Base-by-base conservation (phyloP, 768 basidiomycete genomes). In the Mycena haematopus region DNA sequence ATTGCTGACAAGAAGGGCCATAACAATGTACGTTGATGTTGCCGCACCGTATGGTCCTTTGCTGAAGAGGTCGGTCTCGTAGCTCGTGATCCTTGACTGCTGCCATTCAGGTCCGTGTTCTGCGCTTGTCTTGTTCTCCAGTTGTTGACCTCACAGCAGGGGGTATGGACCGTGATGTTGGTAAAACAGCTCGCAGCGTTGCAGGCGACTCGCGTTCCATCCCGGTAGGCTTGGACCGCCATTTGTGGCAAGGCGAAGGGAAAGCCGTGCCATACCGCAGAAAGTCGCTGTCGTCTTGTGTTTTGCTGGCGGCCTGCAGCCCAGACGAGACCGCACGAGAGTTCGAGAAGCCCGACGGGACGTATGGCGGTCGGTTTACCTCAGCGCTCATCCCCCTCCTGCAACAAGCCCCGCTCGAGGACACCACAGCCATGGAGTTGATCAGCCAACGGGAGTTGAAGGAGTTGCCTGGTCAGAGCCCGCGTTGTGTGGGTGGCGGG, bases 231-330 rank as follows among this genome's bases (percentile, higher is more conserved):
- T 40, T 49, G 29, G 56, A 57, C 33, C 2, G 9, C 24, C 33
- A 57, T 19, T 29, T 49, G 4, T 50, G 47, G 24, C 6, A 33
- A 4, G 33, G 22, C 55, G 19, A 22, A 29, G 45, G 21, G 2
- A 31, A 27, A 1, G 7, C 21, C 4, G 21, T 31, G n/a, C 10
- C 45, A 15, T 65, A 35, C 11, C 38, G 51, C 50, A 31, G 3
- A 7, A 31, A 14, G 49, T 31, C 19, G 24, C 35, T 19, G 19
- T 19, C n/a, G 40, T 19, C 60, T 35, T 25, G 58, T 38, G 60
- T 66, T 44, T 36, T 66, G 24, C 49, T 66, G 22, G 65, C 60
- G 24, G 65, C 65, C 8, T 65, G 59, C 38, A 6, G 47, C 3
- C 17, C 47, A 27, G 33, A 53, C 8, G 38, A 66, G 46, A 27